A percentile compares a stretch with the other conserved stretches of the same genome.
Conservation (phyloP, 805 yeast species). For the Scheffersomyces lignosus region DNA sequence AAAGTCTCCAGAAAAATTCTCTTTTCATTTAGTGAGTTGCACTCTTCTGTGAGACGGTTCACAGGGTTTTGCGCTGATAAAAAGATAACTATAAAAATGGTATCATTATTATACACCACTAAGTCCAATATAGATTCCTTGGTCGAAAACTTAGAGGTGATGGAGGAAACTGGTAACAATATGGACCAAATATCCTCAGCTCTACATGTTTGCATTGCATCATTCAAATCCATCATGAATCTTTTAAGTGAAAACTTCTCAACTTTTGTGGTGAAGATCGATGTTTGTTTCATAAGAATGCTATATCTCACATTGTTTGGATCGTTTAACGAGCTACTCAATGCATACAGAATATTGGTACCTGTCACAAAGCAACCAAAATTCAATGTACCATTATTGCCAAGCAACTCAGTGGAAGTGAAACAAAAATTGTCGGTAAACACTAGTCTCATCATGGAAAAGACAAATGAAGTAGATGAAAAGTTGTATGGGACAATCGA, state of each 20-base stretch:
- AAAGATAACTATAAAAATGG: slow-evolving; percentile 53
- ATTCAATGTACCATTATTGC: slow-evolving; percentile 1
- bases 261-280: slow-evolving; percentile 54
- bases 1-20: slow-evolving; percentile 60
- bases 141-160: slow-evolving; percentile 55
- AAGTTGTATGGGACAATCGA: slow-evolving; percentile 65
- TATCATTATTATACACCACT: slow-evolving; percentile 50
- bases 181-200: slow-evolving; percentile 29
- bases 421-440: slow-evolving; percentile 21
- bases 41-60: slow-evolving; percentile 55
- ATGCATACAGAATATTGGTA: slow-evolving; percentile 55
- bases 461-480: slow-evolving; percentile 60
- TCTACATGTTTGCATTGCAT: slow-evolving; percentile 35
- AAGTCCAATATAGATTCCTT: slow-evolving; percentile 56
- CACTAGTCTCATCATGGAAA: slow-evolving; percentile 21
- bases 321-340: slow-evolving; percentile 63
- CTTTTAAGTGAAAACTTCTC: slow-evolving; percentile 49
- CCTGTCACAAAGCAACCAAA: slow-evolving; percentile 16
- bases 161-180: slow-evolving; percentile 40
- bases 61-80: slow-evolving; percentile 60
- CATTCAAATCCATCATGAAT: slow-evolving; percentile 53
- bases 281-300: slow-evolving; percentile 64
- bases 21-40: slow-evolving; percentile 65
- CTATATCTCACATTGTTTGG: slow-evolving; percentile 61
- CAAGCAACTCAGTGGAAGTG: slow-evolving; percentile 3